Base-by-base conservation (phyloP, 2,329 filamentous ascomycete genomes). In the Drechslerella dactyloides region DNA sequence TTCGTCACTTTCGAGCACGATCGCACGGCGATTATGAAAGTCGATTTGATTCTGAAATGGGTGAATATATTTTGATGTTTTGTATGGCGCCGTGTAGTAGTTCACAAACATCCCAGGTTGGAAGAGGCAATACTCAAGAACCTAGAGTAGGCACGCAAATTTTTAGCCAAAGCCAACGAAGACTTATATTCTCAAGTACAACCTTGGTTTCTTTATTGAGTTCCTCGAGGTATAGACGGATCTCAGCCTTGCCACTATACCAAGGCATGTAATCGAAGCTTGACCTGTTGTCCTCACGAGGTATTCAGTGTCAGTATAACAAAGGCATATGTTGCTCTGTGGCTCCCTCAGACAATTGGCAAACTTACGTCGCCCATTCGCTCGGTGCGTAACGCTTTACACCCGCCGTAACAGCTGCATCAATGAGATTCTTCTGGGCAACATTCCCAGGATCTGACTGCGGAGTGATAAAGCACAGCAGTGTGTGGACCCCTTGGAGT, bases 41-140 rank as follows among this genome's bases (percentile, higher is more conserved):
- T 82, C 79, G 57, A 80, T 75, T 1, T 73, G 73, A 0, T 77
- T 78, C 8, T 79, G 74, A 13, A 80, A 58, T 2, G 76, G 75
- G 1, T 60, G 58, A n/a, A 84, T 75, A 13, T 81, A 76, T 17
- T 80, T 81, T 4, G 79, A 73, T 0, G 81, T 79, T 13, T 80
- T 76, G 62, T 82, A 74, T 0, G 83, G 82, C 59, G 79, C 78
- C 15, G 80, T 81, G 11, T 85, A 78, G 78, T 84, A 85, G 75
- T 84, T 79, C 37, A 82, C 74, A 75, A 84, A 83, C 17, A 81
- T 70, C 2, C 82, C 82, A 0, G 82, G 81, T 60, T 84, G 82
- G 77, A 85, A 85, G 1, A 83, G 78, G 24, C 77, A 81, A 76
- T 84, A 84, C 57, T 84, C 81, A 3, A 84, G 78, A 15, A 82